Percentiles rank a stretch among this genome's conserved stretches.
Conservation (phyloP, 352 stramenopile species). For the Pseudoperonospora humuli region DNA sequence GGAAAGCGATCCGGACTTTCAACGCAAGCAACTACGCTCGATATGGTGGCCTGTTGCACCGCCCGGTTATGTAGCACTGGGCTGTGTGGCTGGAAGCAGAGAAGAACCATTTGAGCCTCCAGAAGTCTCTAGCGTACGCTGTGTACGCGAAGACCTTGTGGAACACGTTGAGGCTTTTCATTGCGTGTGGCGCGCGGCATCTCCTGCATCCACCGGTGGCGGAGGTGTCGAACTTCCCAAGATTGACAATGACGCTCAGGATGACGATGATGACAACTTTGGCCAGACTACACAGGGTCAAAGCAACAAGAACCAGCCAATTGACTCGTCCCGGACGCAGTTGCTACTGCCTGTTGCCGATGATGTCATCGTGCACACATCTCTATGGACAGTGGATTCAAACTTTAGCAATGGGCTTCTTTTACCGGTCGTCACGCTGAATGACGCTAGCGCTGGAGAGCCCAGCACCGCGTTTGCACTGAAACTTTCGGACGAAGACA, state of each 20-base stretch:
- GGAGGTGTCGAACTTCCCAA: slow-evolving; percentile 27
- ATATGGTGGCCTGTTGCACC: slow-evolving; percentile 81
- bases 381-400: slow-evolving; percentile 54
- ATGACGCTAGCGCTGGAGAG: slow-evolving; percentile 28
- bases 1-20: slow-evolving; percentile 59
- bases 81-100: slow-evolving; percentile 73
- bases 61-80: slow-evolving; percentile 64
- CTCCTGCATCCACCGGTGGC: slow-evolving; percentile 22
- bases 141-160: slow-evolving; percentile 73
- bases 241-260: slow-evolving; percentile 20
- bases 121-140: slow-evolving; percentile 39
- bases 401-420: slow-evolving; percentile 49
- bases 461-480: slow-evolving; percentile 40
- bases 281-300: neutral
- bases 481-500: slow-evolving; percentile 64
- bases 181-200: slow-evolving; percentile 50
- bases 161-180: slow-evolving; percentile 48
- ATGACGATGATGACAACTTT: slow-evolving; percentile 15
- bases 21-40: slow-evolving; percentile 76
- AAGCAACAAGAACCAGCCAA: slow-evolving; percentile 33
- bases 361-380: slow-evolving; percentile 54
- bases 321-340: slow-evolving; percentile 17
- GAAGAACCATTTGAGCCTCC: slow-evolving; percentile 72
- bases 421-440: slow-evolving; percentile 62
- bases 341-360: slow-evolving; percentile 25